Base-by-base conservation (phyloP, 208 protist species). In the Crithidia sp. region DNA sequence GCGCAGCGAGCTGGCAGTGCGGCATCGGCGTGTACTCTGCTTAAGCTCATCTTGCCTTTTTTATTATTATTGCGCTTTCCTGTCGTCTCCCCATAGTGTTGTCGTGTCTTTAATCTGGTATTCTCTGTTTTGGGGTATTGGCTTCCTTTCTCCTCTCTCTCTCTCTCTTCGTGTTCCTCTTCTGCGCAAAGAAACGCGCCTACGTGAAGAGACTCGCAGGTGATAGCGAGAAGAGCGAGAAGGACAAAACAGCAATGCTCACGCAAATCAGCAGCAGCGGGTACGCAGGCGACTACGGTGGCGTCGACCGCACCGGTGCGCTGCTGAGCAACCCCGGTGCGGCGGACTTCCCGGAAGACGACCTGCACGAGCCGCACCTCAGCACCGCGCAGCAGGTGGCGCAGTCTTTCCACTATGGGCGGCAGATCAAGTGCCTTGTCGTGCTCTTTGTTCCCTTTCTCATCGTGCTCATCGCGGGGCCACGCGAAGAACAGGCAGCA, bases 261-360 rank as follows among this genome's bases (percentile, higher is more conserved):
- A 58, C 63, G 14, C 63, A 47, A 2, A 58, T 47, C 4, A 36
- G 59, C 43, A 37, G 63, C 50, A 47, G 37, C 2, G 63, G 63
- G 16, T 58, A 58, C 63, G 7, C 37, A 12, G 39, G 37, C 2
- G 49, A 66, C 53, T 78, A 84, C 68, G 74, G 80, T 67, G 64
- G 57, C 16, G 47, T 28, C 28, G 43, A 52, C 4, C 57, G 61
- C 53, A 36, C 58, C 12, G 43, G 17, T 3, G 49, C 7, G 16
- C 47, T 47, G 67, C 43, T 19, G 54, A 74, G 67, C 60, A 83
- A 86, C 60, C 77, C 84, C 5, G 84, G 84, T 37, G 60, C 55
- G 43, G 41, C 52, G 10, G 77, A 77, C 54, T 79, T 89, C 58
- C 66, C 80, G 7, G 75, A 85, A 41, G 83, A 84, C 28, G 74